A percentile compares a stretch with the other conserved stretches of the same genome.
Evolutionary conservation across 176 grass and related monocot genomes (phyloP).

Genomic region (Juncus inflexus): DNA sequence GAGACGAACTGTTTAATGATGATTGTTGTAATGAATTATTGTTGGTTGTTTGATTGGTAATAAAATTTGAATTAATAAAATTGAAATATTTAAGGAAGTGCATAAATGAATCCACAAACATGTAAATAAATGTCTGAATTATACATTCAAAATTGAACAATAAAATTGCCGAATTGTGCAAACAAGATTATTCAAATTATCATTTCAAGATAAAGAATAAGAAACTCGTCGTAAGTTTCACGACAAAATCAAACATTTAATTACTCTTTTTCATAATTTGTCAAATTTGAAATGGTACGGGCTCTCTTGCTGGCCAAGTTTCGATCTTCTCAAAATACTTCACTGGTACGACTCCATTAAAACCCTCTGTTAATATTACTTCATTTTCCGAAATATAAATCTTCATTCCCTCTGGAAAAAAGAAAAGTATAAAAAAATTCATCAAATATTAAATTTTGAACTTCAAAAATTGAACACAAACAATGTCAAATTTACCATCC

Average conservation of each 20-base stretch:
- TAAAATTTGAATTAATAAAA: no score
- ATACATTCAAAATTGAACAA: no score
- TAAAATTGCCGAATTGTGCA: no score
- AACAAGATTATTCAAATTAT: no score
- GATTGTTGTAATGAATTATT: no score
- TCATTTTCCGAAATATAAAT: slow-evolving; percentile 71
- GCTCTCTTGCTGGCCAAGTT: slow-evolving; percentile 53
- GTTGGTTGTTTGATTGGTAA: no score
- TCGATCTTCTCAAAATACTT: slow-evolving; percentile 78
- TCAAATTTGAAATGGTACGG: slow-evolving; percentile 44
- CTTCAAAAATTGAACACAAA: not conserved
- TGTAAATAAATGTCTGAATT: no score
- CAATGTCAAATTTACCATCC: slow-evolving; percentile 36
- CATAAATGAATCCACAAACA: no score
- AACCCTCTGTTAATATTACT: slow-evolving; percentile 76
- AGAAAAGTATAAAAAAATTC: slow-evolving; percentile 2
- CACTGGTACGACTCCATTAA: slow-evolving; percentile 52
- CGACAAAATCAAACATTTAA: no score
- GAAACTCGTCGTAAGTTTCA: no score
- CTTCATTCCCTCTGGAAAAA: slow-evolving; percentile 67
- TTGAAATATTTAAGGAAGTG: not conserved
- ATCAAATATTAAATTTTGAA: not conserved
- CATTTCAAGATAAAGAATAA: no score
- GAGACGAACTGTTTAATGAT: no score
- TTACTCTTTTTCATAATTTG: not conserved